Evolutionary conservation across 305 asterid species (phyloP).

Genomic region (Striga hermonthica): DNA sequence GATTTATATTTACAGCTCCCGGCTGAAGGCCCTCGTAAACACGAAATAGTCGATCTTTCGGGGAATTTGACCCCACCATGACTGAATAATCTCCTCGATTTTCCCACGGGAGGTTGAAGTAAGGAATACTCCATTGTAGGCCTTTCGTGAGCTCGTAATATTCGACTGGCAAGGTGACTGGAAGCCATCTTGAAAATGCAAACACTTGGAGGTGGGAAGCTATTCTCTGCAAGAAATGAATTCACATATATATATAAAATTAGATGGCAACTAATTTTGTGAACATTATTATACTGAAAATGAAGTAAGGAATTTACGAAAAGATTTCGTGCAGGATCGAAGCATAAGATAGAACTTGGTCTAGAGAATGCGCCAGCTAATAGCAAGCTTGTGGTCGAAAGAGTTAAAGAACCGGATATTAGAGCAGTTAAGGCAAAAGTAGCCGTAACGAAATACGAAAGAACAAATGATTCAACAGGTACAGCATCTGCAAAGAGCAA

Average conservation of each 20-base stretch:
- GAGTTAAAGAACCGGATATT: slow-evolving; percentile 61
- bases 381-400: slow-evolving; percentile 76
- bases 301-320: slow-evolving; percentile 52
- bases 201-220: slow-evolving; percentile 84
- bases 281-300: slow-evolving; percentile 55
- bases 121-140: slow-evolving; percentile 88
- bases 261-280: slow-evolving; percentile 40
- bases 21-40: slow-evolving; percentile 39
- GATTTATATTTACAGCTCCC: slow-evolving; percentile 36
- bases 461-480: slow-evolving; percentile 57
- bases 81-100: slow-evolving; percentile 31
- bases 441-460: slow-evolving; percentile 66
- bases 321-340: slow-evolving; percentile 74
- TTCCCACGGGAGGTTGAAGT: slow-evolving; percentile 91
- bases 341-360: slow-evolving; percentile 48
- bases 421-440: slow-evolving; percentile 67
- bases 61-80: slow-evolving; percentile 58
- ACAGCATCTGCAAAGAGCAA: slow-evolving; percentile 58
- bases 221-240: slow-evolving; percentile 57
- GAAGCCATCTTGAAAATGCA: slow-evolving; percentile 76
- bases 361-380: slow-evolving; percentile 63
- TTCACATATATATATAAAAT: too few species aligned
- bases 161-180: slow-evolving; percentile 74
- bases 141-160: slow-evolving; percentile 80
- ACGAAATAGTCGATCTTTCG: slow-evolving; percentile 42